These are phyloP conservation scores for Verruconis gallopava DNA, from an alignment of 2,329 filamentous ascomycete species.

Conservation along the genomic window DNA sequence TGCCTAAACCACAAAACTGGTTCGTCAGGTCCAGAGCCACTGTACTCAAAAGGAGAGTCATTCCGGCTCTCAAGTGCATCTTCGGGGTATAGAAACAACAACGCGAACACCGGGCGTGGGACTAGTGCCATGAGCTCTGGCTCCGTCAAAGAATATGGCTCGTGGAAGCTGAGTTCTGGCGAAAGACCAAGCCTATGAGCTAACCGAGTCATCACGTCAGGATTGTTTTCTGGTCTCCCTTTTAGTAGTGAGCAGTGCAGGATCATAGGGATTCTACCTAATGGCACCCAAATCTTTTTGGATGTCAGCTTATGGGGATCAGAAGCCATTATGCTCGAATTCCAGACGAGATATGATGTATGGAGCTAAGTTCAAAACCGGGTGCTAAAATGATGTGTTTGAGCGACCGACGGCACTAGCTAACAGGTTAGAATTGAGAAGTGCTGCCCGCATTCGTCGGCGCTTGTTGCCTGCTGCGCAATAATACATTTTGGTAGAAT, in stretches of 20 bases:
- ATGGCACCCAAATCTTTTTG: slow-evolving; percentile 8
- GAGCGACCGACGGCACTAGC: too few relatives aligned
- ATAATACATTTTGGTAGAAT: too few relatives aligned
- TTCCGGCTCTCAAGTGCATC: slow-evolving; percentile 26
- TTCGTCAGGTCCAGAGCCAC: slow-evolving; percentile 34
- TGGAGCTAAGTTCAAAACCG: too few relatives aligned
- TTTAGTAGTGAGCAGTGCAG: neutral
- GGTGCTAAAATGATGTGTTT: too few relatives aligned
- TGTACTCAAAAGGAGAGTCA: slow-evolving; percentile 29
- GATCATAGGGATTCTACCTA: neutral
- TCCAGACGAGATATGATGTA: too few relatives aligned
- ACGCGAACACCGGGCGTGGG: slow-evolving; percentile 39
- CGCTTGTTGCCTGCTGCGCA: too few relatives aligned
- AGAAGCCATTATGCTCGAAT: too few relatives aligned
- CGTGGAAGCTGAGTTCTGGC: slow-evolving; percentile 36
- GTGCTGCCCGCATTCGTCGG: too few relatives aligned
- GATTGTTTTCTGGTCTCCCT: slow-evolving; percentile 39
- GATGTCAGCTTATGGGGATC: slow-evolving; percentile 7
- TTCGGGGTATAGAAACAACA: slow-evolving; percentile 40
- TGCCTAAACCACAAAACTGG: slow-evolving; percentile 47
- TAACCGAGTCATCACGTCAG: slow-evolving; percentile 39
- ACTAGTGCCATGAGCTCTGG: slow-evolving; percentile 35
- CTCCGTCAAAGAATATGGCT: slow-evolving; percentile 41
- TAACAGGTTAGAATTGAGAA: too few relatives aligned
- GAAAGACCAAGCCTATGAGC: slow-evolving; percentile 37